A percentile compares a stretch with the other conserved stretches of the same genome.
Evolutionary conservation across 1,139 yeast species (phyloP).

Genomic region (Petasospora fabianii): DNA sequence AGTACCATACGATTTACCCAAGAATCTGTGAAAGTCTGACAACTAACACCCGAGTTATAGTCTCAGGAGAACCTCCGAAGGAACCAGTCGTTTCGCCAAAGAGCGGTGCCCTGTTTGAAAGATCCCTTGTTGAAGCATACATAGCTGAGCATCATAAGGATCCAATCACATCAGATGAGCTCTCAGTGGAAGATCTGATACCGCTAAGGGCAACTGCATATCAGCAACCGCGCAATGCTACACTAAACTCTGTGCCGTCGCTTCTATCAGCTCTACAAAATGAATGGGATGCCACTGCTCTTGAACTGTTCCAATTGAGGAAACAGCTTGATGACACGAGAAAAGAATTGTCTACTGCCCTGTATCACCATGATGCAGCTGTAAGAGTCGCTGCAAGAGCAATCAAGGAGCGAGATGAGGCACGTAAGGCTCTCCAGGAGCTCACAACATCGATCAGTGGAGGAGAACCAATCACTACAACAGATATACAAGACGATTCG

Average conservation of each 20-base stretch:
- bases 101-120: constrained; percentile 73
- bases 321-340: constrained; percentile 66
- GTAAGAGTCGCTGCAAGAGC: constrained; percentile 78
- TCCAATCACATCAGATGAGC: constrained; percentile 67
- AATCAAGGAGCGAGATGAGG: constrained; percentile 68
- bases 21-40: not conserved
- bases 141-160: constrained; percentile 65
- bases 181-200: constrained; percentile 57
- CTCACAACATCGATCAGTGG: constrained; percentile 24
- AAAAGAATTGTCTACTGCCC: constrained; percentile 70
- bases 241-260: constrained; percentile 71
- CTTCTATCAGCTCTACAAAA: constrained; percentile 71
- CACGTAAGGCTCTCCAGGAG: constrained; percentile 26
- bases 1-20: constrained; percentile 2
- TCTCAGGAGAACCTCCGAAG: constrained; percentile 66
- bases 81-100: constrained; percentile 75
- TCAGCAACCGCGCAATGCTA: constrained; percentile 47
- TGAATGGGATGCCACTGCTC: constrained; percentile 86
- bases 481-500: constrained; percentile 6
- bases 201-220: constrained; percentile 36
- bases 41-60: constrained; percentile 19
- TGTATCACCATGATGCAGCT: constrained; percentile 89
- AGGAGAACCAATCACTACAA: constrained; percentile 13
- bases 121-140: constrained; percentile 55
- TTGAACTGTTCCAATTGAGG: constrained; percentile 74